These are phyloP conservation scores for Amaranthus cruentus DNA, from an alignment of 148 eudicot genomes.

Conservation along the genomic window DNA sequence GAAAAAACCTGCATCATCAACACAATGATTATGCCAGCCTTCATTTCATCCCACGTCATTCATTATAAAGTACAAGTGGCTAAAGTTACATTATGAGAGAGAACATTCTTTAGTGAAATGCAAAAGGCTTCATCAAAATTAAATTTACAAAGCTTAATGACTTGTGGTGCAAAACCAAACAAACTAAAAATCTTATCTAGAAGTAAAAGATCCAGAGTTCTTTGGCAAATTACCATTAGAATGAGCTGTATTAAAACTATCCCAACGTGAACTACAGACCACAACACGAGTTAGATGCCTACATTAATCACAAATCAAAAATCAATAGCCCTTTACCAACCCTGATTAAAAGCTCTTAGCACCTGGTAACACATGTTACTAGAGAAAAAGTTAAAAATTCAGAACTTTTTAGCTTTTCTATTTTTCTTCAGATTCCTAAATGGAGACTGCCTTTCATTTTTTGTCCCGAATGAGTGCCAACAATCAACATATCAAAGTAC, in stretches of 20 bases:
- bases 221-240: neutral
- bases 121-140: neutral
- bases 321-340: too few species aligned
- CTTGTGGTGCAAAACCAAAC: neutral
- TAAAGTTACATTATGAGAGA: neutral
- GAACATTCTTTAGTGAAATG: neutral
- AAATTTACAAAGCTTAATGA: neutral
- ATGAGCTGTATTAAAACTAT: neutral
- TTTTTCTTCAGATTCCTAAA: too few species aligned
- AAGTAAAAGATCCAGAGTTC: neutral
- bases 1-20: constrained; percentile 68
- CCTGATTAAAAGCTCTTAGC: too few species aligned
- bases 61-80: neutral
- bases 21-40: neutral
- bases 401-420: too few species aligned
- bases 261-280: neutral
- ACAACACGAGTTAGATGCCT: too few species aligned
- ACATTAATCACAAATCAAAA: too few species aligned
- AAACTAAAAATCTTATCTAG: neutral
- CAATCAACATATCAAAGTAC: too few species aligned
- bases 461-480: too few species aligned
- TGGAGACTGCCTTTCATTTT: too few species aligned
- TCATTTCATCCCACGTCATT: neutral
- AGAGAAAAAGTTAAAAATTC: too few species aligned
- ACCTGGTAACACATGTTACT: too few species aligned